Percentiles rank a stretch among this genome's conserved stretches.
phyloP scores from a whole-genome alignment of 2,329 filamentous ascomycete species.

The Alternaria viburni region DNA sequence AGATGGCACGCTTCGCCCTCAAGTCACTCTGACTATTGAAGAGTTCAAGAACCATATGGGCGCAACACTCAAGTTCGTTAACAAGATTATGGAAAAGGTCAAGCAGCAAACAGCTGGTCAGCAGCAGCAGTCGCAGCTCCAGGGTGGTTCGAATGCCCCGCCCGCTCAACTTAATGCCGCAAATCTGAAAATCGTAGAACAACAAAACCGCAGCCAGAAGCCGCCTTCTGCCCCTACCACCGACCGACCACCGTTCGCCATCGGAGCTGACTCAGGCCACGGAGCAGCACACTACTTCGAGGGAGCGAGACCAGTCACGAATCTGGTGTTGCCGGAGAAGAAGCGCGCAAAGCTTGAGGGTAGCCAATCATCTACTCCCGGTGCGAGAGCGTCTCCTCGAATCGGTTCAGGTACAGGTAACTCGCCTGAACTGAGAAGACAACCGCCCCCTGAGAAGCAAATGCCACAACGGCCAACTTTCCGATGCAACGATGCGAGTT shows the following conservation, averaged over 20 bases:
- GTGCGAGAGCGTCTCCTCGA: constrained; percentile 49
- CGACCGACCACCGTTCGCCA: constrained; percentile 59
- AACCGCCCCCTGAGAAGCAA: constrained; percentile 51
- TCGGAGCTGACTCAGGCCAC: constrained; percentile 60
- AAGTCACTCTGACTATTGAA: constrained; percentile 36
- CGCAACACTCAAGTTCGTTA: constrained; percentile 35
- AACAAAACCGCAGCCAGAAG: constrained; percentile 56
- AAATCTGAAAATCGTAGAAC: constrained; percentile 51
- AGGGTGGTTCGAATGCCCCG: constrained; percentile 22
- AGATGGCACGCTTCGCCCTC: constrained; percentile 36
- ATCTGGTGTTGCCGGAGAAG: constrained; percentile 63
- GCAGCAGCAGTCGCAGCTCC: constrained; percentile 17
- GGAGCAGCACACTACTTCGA: constrained; percentile 64
- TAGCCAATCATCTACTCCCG: constrained; percentile 52
- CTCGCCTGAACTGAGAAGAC: constrained; percentile 57
- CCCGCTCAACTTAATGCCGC: constrained; percentile 45
- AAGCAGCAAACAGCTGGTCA: constrained; percentile 23
- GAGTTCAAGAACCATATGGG: constrained; percentile 36
- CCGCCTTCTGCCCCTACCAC: constrained; percentile 58
- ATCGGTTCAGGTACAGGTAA: constrained; percentile 43
- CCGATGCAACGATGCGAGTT: constrained; percentile 60
- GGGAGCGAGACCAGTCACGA: constrained; percentile 58
- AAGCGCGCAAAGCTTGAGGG: constrained; percentile 62
- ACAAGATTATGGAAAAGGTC: constrained; percentile 35
- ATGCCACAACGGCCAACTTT: constrained; percentile 55